Evolutionary conservation across 1,284 basidiomycete genomes (phyloP).

Genomic region (Rhodotorula sp.): DNA sequence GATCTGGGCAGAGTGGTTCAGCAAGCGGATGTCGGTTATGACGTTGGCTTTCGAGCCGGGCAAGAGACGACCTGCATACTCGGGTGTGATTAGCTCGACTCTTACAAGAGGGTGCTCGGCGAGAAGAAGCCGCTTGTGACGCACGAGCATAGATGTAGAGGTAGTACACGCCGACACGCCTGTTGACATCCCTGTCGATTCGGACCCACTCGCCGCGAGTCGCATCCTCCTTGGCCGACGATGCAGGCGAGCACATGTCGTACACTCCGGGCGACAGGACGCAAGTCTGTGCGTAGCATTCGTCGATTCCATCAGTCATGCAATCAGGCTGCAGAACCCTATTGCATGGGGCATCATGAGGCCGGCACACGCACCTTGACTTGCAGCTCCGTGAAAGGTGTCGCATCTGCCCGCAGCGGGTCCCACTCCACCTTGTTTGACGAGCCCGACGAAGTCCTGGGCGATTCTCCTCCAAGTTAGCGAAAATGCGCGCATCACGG

Average conservation of each 20-base stretch:
- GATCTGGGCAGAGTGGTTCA: slow-evolving; percentile 11
- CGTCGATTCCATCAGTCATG: no score
- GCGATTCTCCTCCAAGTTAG: not conserved
- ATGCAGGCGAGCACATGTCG: slow-evolving; percentile 41
- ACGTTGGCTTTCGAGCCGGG: slow-evolving; percentile 26
- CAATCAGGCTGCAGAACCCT: no score
- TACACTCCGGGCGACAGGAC: slow-evolving; percentile 41
- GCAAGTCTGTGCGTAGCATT: slow-evolving; percentile 34
- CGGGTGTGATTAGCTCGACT: not conserved
- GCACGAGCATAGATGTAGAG: slow-evolving; percentile 37
- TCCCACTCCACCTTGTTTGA: slow-evolving; percentile 12
- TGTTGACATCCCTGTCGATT: slow-evolving; percentile 41
- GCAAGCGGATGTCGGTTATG: slow-evolving; percentile 31
- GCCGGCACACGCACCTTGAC: slow-evolving; percentile 21
- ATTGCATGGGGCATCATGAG: no score
- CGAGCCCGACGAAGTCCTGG: not conserved
- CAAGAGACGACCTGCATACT: slow-evolving; percentile 28
- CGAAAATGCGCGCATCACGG: no score
- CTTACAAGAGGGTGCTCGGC: not conserved
- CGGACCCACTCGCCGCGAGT: slow-evolving; percentile 40
- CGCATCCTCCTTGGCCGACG: slow-evolving; percentile 36
- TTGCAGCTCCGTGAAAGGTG: slow-evolving; percentile 40
- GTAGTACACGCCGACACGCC: slow-evolving; percentile 37
- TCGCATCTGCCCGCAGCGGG: slow-evolving; percentile 20
- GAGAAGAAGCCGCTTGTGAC: not conserved